Evolutionary conservation across 2,329 filamentous ascomycete species (phyloP), one percentile per base, ranked within the genome.

Genomic region (Hypomyces rosellus): DNA sequence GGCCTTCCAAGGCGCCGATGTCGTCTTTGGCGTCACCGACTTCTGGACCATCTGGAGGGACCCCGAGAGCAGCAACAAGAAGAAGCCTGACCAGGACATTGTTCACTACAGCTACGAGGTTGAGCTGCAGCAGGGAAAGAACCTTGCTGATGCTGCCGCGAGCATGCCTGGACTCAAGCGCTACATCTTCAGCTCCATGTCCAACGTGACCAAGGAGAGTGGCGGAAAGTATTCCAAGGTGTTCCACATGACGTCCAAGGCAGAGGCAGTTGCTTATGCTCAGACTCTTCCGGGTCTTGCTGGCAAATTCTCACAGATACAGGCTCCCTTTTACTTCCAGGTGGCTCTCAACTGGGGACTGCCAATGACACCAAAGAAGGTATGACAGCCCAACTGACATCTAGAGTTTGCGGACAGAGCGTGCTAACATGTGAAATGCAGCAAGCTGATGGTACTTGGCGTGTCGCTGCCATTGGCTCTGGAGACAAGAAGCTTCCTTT

Each of bases 171-270:
- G 55, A 0, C 53, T 75, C 2, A 63, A 74, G 33, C 57, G 66
- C 3, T 65, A 74, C 12, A 53, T 76, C 3, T 55, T 71, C 4
- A 73, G 69, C 3, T 64, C 63, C 1, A 54, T 74, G 1, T 61
- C 64, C 1, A 57, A 72, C 55, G 61, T 63, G 1, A 59, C 55
- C 8, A 69, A 66, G 50, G 65, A 62, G 60, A 70, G 65, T n/a
- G 57, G 57, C 9, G 72, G 72, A 0, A 70, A 71, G 53, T 73
- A 73, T 49, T 65, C 49, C 3, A 57, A 62, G 13, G 66, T 72
- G 1, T 67, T 68, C 44, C 70, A 75, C 54, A 73, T 71, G 49
- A 68, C 74, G 38, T 58, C 62, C 12, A 75, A 75, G 54, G 70
- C 67, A 5, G 57, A 58, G 1, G 64, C 60, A 5, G 61, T 57